A percentile compares a stretch with the other conserved stretches of the same genome.
Evolutionary conservation across 1,284 basidiomycete genomes (phyloP).

Genomic region (Butyriboletus appendiculatus): DNA sequence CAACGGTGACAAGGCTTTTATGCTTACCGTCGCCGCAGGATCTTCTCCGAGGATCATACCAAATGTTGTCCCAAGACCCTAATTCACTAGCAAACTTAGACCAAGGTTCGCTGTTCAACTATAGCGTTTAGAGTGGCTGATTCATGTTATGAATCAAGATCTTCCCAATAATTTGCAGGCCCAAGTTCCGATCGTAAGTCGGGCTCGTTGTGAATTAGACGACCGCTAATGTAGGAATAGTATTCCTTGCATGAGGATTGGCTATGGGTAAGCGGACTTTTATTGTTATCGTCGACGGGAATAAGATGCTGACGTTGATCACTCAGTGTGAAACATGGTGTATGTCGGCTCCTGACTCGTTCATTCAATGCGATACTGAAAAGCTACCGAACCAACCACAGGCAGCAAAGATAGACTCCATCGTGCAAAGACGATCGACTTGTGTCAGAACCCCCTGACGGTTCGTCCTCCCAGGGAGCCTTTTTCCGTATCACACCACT

Average conservation of each 20-base stretch:
- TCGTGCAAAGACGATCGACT: constrained; percentile 86
- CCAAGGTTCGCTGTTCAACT: constrained; percentile 60
- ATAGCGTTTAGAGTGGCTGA: background rate
- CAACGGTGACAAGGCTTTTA: background rate
- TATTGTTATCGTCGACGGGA: background rate
- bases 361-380: constrained; percentile 3
- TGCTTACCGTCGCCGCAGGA: constrained; percentile 51
- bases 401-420: constrained; percentile 81
- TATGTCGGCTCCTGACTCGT: constrained; percentile 40
- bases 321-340: constrained; percentile 85
- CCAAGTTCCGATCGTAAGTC: constrained; percentile 82
- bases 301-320: constrained; percentile 10
- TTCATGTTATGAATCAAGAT: constrained; percentile 49
- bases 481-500: background rate
- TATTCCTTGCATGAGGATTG: constrained; percentile 88
- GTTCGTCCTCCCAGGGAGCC: constrained; percentile 46
- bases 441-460: constrained; percentile 91
- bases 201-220: background rate
- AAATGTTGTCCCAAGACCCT: constrained; percentile 91
- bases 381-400: constrained; percentile 23
- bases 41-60: constrained; percentile 90
- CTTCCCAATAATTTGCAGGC: constrained; percentile 90
- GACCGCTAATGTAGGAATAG: constrained; percentile 39
- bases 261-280: constrained; percentile 73
- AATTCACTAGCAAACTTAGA: constrained; percentile 94